Base-by-base conservation (phyloP, 139 green algal species). In the Protoeuglena noctilucae region DNA sequence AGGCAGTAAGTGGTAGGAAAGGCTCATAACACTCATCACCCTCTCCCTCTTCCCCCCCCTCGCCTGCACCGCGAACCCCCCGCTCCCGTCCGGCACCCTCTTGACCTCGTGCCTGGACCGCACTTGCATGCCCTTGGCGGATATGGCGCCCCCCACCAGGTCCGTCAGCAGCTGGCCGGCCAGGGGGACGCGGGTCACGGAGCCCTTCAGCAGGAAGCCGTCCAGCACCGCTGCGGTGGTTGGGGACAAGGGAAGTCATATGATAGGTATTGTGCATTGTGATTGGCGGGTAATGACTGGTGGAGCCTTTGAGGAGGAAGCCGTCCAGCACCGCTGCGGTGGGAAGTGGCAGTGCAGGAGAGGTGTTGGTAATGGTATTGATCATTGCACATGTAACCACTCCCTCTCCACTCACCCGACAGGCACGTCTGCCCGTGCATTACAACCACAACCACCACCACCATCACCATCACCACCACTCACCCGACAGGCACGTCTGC, bases 161-260 rank as follows among this genome's bases (percentile, higher is more conserved):
- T 73, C 50, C 5, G 76, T 81, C 4, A 94, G 74, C 22, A 86
- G 40, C 17, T 63, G 51, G 12, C 88, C 88, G 2, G 66, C 86
- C 25, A 96, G 12, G 0, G 84, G 78, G 0, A 63, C 73, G 17
- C 70, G 67, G 19, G 63, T 41, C 18, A 94, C 59, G 25, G 67
- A 76, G 60, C 93, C 94, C n/a, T 72, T 52, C 23, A 98, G 78
- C 45, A 89, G 66, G 58, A 85, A 95, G 23, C 89, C 89, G 48
- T 96, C 89, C 39, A 94, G 80, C 24, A 97, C 86, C 9, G 87
- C 88, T 12, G 82, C 51, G 34, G 9, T 19, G 34, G 12, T 12
- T 7, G n/a, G n/a, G n/a, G n/a, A n/a, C n/a, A n/a, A n/a, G n/a
- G n/a, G n/a, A n/a, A n/a, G n/a, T n/a, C n/a, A n/a, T n/a, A n/a